phyloP scores from a whole-genome alignment of 805 yeast species.

The Saccharomycopsis sp. region DNA sequence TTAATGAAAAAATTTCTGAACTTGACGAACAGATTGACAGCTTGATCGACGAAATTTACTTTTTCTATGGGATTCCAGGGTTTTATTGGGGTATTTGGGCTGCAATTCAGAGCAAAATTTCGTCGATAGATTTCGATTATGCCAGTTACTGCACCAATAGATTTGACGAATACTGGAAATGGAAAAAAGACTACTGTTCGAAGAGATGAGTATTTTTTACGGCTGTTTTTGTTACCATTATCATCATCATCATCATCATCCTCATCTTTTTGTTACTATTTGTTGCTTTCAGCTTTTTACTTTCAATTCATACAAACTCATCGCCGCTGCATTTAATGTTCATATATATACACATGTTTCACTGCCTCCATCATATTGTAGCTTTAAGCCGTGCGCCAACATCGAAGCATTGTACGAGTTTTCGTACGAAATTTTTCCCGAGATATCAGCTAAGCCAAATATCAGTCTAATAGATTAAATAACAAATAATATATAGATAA shows the following conservation, averaged over 20 bases:
- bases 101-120: constrained; percentile 61
- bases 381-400: too few relatives aligned
- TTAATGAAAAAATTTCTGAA: neutral
- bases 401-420: too few relatives aligned
- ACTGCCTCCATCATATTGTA: too few relatives aligned
- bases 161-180: constrained; percentile 59
- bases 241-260: neutral
- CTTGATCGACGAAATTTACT: constrained; percentile 48
- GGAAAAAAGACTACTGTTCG: constrained; percentile 38
- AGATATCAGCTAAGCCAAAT: too few relatives aligned
- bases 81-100: constrained; percentile 86
- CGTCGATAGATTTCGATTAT: constrained; percentile 69
- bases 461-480: too few relatives aligned
- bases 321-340: neutral
- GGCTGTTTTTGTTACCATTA: neutral
- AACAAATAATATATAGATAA: too few relatives aligned
- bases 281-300: neutral
- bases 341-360: neutral
- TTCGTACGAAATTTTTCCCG: too few relatives aligned
- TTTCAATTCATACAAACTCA: neutral
- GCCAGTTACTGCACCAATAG: constrained; percentile 51
- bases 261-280: neutral
- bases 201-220: neutral
- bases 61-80: constrained; percentile 74
- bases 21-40: constrained; percentile 30